These are phyloP conservation scores for Pythium dissimile DNA, from an alignment of 352 stramenopile species.

Conservation along the genomic window DNA sequence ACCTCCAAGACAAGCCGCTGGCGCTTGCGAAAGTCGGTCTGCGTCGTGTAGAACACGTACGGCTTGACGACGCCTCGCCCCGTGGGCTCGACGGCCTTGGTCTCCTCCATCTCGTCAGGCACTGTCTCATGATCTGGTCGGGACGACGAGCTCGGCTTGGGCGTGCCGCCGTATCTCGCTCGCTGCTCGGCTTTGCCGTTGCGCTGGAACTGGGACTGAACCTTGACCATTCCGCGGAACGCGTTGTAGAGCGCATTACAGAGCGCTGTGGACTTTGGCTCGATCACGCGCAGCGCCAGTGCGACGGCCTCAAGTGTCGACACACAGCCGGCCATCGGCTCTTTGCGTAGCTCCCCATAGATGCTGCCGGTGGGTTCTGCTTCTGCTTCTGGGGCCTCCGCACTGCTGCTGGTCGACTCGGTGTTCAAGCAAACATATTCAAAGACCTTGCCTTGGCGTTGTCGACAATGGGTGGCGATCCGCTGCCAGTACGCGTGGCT, in stretches of 20 bases:
- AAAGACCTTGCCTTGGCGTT: constrained; percentile 25
- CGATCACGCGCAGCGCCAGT: constrained; percentile 38
- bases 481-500: constrained; percentile 38
- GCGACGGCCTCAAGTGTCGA: constrained; percentile 75
- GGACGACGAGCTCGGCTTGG: constrained; percentile 7
- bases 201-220: constrained; percentile 42
- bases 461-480: constrained; percentile 24
- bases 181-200: constrained; percentile 13
- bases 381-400: background rate
- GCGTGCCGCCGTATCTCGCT: constrained; percentile 12
- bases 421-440: constrained; percentile 46
- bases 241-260: constrained; percentile 33
- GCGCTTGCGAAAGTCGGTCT: constrained; percentile 53
- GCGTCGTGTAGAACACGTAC: constrained; percentile 61
- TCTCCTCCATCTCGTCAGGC: no score
- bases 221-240: constrained; percentile 55
- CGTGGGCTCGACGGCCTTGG: background rate
- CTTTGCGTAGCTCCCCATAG: constrained; percentile 61
- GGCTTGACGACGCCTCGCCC: constrained; percentile 19
- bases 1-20: constrained; percentile 55
- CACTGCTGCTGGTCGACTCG: background rate
- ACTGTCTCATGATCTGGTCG: no score
- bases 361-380: no score
- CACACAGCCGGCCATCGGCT: constrained; percentile 70
- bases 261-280: constrained; percentile 23